Base-by-base conservation (phyloP, 495 filamentous ascomycete genomes). In the Symbiotaphrina buchneri region DNA sequence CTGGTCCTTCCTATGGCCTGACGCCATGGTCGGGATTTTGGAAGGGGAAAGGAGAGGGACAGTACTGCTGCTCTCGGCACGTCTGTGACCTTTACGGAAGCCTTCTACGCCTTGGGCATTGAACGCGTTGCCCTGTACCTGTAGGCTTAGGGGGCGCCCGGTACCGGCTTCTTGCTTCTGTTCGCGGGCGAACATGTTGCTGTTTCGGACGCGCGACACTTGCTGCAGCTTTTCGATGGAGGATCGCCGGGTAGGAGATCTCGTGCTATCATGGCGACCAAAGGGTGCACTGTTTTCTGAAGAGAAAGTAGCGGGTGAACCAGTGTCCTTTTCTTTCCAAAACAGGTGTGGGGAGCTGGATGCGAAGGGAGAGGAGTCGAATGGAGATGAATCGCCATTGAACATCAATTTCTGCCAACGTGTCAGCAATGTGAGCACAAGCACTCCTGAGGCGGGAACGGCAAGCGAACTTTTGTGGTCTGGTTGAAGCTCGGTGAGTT, bases 171-270 rank as follows among this genome's bases (percentile, higher is more conserved):
- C 80, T 42, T 85, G 65, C 44, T 81, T 78, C 39, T 77, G 65
- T 48, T 91, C 80, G 18, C 80, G 75, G 15, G 80, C 77, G 41
- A 92, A 78, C 61, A 94, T 92, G 54, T 67, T 84, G 59, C 83
- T 87, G 54, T 93, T 95, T 55, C 87, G 91, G 30, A 97, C 87
- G 24, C 87, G 74, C 23, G 85, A 92, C 3, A 76, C 82, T 40
- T 75, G 74, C 56, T 94, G 90, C 34, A 97, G 53, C 30, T 82
- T 80, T 52, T 97, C 87, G 34, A 95, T 73, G 7, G 85, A 94
- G 4, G 81, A 73, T 39, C 85, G 74, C 43, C 77, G 74, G 0
- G 63, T 58, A 1, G 74, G 71, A 14, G 71, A 71, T 11, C 68
- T 68, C 7, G 75, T 69, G 19, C 44, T 53, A 28, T 55, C 68